Evolutionary conservation across 1,284 basidiomycete genomes (phyloP).

Genomic region (Lentinula novae-zelandiae): DNA sequence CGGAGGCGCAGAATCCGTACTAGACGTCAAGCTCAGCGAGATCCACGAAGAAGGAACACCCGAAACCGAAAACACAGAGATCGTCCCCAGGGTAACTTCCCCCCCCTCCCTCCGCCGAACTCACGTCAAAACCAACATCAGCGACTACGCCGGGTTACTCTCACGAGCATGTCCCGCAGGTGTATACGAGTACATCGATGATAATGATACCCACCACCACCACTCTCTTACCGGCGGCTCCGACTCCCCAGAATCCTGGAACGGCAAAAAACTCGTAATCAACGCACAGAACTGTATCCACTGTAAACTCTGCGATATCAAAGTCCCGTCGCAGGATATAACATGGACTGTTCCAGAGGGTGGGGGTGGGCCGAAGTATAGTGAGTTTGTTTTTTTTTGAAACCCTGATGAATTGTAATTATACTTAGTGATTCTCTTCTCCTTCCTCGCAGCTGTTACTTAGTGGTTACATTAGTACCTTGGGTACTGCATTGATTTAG

Average conservation of each 20-base stretch:
- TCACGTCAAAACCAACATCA: slow-evolving; percentile 79
- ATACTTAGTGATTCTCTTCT: not conserved
- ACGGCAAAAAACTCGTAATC: slow-evolving; percentile 90
- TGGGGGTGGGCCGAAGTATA: slow-evolving; percentile 91
- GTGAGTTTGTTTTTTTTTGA: slow-evolving; percentile 41
- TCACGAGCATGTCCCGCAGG: slow-evolving; percentile 92
- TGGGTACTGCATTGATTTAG: no score
- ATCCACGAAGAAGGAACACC: no score
- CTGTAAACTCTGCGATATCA: slow-evolving; percentile 93
- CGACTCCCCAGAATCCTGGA: slow-evolving; percentile 37
- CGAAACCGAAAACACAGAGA: no score
- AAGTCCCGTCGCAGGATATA: slow-evolving; percentile 91
- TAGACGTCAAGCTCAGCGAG: not conserved
- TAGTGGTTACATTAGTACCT: no score
- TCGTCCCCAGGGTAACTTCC: no score
- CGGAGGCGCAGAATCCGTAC: slow-evolving; percentile 30
- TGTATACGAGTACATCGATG: slow-evolving; percentile 90
- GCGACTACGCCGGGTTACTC: slow-evolving; percentile 83
- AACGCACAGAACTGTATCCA: slow-evolving; percentile 96
- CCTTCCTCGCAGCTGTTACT: not conserved
- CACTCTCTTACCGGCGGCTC: no score
- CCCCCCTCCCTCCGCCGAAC: no score
- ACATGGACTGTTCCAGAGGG: slow-evolving; percentile 94
- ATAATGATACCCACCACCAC: no score
- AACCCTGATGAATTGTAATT: not conserved